Conservation (phyloP, 768 basidiomycete genomes). For the Pholiota microspora region DNA sequence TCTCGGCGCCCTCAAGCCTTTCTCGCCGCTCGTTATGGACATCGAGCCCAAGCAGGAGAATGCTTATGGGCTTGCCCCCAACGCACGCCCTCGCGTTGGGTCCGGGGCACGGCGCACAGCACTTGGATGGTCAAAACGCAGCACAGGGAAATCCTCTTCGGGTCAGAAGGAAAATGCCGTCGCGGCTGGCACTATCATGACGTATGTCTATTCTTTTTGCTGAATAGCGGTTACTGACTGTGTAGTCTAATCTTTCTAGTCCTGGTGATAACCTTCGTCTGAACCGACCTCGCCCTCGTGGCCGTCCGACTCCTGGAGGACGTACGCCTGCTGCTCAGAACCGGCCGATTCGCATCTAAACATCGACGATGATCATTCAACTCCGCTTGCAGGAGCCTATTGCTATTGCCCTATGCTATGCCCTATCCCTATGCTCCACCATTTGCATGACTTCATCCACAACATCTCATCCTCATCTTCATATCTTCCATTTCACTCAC, state of each 20-base stretch:
- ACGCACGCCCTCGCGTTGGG: conserved; percentile 49
- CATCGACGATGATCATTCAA: background rate
- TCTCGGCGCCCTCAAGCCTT: conserved; percentile 39
- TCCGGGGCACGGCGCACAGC: conserved; percentile 56
- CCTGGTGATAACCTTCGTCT: conserved; percentile 47
- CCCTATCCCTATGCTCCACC: conserved; percentile 6
- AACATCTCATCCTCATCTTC: background rate
- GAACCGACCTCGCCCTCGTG: conserved; percentile 49
- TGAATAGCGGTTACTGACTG: too few relatives aligned
- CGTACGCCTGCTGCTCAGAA: conserved; percentile 33
- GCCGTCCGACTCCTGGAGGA: conserved; percentile 37
- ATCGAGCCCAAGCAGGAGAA: conserved; percentile 38
- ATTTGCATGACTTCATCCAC: conserved; percentile 1
- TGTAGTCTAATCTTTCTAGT: too few relatives aligned
- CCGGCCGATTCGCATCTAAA: conserved; percentile 35
- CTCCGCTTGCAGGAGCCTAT: background rate
- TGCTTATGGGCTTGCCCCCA: conserved; percentile 29
- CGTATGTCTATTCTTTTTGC: conserved; percentile 43
- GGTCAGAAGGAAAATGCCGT: conserved; percentile 57
- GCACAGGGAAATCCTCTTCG: conserved; percentile 44
- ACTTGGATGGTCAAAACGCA: conserved; percentile 66
- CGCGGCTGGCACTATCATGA: conserved; percentile 42
- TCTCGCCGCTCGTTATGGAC: conserved; percentile 39
- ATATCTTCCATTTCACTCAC: background rate
- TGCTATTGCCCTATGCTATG: conserved; percentile 7